Conservation (phyloP, 352 stramenopile species). For the Globisporangium megalacanthum region DNA sequence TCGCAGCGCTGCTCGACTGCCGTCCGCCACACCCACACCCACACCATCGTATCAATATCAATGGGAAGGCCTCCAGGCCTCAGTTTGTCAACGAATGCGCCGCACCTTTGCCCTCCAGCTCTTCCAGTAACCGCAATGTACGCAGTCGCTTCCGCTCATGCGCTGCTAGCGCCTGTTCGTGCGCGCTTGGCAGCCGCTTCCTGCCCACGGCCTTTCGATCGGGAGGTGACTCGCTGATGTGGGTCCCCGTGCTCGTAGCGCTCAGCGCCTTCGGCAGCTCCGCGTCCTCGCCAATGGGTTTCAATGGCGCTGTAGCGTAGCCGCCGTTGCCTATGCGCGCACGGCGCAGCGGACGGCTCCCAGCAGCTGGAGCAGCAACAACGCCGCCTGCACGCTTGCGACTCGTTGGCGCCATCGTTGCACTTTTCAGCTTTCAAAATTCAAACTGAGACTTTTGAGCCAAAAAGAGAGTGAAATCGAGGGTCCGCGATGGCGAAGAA, state of each 20-base stretch:
- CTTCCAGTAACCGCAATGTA: conserved; percentile 39
- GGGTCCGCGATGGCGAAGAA: conserved; percentile 2
- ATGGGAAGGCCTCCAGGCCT: too few species aligned
- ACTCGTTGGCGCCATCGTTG: conserved; percentile 10
- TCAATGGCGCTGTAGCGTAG: conserved; percentile 23
- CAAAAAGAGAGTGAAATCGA: not conserved
- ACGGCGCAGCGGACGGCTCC: conserved; percentile 15
- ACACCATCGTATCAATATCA: not conserved
- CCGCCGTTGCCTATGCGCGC: conserved; percentile 11
- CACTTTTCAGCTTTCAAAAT: conserved; percentile 4
- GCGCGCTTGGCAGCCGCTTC: conserved; percentile 26
- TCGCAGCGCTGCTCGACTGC: conserved; percentile 66
- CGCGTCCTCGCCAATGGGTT: conserved; percentile 60
- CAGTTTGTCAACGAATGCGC: not conserved
- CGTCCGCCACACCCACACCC: not conserved
- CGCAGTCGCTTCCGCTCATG: conserved; percentile 33
- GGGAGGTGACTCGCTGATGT: conserved; percentile 24
- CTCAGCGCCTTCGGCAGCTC: conserved; percentile 27
- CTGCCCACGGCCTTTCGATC: conserved; percentile 22
- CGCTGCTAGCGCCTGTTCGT: conserved; percentile 4
- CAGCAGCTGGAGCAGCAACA: not conserved
- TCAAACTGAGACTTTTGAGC: not conserved
- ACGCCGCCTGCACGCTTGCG: conserved; percentile 15
- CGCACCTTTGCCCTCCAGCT: conserved; percentile 60
- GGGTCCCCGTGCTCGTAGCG: conserved; percentile 18